These are phyloP conservation scores for Aspergillus quadrilineatus DNA, from an alignment of 2,329 filamentous ascomycete genomes.

Conservation along the genomic window DNA sequence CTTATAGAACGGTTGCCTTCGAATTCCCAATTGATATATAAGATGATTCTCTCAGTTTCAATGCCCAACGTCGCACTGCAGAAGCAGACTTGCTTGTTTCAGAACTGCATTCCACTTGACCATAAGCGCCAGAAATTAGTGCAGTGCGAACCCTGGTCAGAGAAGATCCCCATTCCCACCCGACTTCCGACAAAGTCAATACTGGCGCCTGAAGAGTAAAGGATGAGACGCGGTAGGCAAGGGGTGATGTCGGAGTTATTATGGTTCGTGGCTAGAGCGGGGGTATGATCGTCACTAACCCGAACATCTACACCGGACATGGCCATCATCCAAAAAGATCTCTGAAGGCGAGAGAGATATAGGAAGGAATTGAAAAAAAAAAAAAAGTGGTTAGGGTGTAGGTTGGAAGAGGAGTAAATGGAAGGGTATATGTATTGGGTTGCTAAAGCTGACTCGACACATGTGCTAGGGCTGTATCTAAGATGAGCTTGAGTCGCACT, in stretches of 20 bases:
- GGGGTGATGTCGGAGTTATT: not conserved
- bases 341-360: no score
- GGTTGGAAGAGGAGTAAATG: not conserved
- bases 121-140: not conserved
- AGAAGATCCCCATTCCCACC: not conserved
- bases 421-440: not conserved
- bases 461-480: constrained; percentile 8
- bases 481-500: not conserved
- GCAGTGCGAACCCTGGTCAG: not conserved
- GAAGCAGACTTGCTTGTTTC: not conserved
- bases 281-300: not conserved
- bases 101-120: not conserved
- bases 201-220: not conserved
- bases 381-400: not conserved
- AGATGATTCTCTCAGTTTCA: not conserved
- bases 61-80: not conserved
- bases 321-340: not conserved
- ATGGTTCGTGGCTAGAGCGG: not conserved
- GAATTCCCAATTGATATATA: not conserved
- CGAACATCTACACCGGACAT: not conserved
- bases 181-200: not conserved
- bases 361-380: no score
- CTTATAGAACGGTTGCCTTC: not conserved
- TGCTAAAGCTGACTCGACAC: not conserved
- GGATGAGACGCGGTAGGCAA: not conserved